phyloP scores from a whole-genome alignment of 2,329 filamentous ascomycete genomes.

The Lanzia echinophila region DNA sequence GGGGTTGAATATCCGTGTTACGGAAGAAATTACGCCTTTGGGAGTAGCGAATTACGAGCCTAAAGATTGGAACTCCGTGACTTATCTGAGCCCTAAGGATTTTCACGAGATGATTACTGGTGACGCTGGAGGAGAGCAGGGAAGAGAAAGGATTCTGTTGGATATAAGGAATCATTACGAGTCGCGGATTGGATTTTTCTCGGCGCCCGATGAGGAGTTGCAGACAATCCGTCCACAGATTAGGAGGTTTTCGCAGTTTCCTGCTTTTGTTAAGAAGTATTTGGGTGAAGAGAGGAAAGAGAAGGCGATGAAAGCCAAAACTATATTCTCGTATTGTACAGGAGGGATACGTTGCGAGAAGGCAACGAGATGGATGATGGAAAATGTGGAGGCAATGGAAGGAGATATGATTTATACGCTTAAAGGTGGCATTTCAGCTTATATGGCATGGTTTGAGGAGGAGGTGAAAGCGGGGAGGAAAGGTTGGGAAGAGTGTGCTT shows the following conservation, averaged over 20 bases:
- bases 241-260: slow-evolving; percentile 30
- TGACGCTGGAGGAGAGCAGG: neutral
- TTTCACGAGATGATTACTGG: slow-evolving; percentile 21
- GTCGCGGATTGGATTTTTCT: slow-evolving; percentile 30
- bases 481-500: slow-evolving; percentile 23
- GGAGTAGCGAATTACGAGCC: slow-evolving; percentile 29
- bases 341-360: slow-evolving; percentile 32
- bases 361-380: slow-evolving; percentile 26
- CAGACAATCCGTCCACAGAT: slow-evolving; percentile 27
- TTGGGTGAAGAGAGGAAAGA: slow-evolving; percentile 8
- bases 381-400: slow-evolving; percentile 19
- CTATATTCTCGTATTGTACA: slow-evolving; percentile 30
- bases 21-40: slow-evolving; percentile 30
- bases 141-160: slow-evolving; percentile 17
- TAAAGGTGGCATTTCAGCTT: slow-evolving; percentile 29
- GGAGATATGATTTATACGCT: slow-evolving; percentile 26
- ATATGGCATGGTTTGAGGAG: slow-evolving; percentile 30
- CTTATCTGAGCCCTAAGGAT: slow-evolving; percentile 21
- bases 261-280: slow-evolving; percentile 26
- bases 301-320: slow-evolving; percentile 8
- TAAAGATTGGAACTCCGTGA: slow-evolving; percentile 23
- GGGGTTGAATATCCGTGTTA: slow-evolving; percentile 20
- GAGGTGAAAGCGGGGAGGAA: slow-evolving; percentile 27
- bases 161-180: slow-evolving; percentile 32
- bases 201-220: slow-evolving; percentile 18